Base-by-base conservation (phyloP, 257 asterid species). In the Penstemon davidsonii region DNA sequence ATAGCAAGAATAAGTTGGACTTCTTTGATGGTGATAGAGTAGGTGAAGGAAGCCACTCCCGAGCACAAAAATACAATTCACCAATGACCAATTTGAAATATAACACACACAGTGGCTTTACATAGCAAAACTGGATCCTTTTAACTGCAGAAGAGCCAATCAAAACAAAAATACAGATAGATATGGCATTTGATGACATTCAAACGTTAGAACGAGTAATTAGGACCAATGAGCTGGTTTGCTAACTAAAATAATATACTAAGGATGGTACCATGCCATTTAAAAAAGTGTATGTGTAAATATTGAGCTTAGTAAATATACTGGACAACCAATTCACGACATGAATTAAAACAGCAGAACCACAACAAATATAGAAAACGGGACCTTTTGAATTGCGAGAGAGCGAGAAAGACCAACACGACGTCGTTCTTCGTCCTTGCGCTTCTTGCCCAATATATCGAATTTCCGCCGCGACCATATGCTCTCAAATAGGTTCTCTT, bases 361-460 rank as follows among this genome's bases (percentile, higher is more conserved):
- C 68, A 67, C 50, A 36, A 71, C 39, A 38, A 54, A 25, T 3
- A 15, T 3, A 9, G 49, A 61, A 66, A 37, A 33, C 1, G 40
- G 66, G 41, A 88, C 99, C 96, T 94, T 94, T 60, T 87, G 87
- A 15, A 91, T 71, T 55, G 96, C 92, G 38, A 81, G 78, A 47
- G 99, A 91, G 64, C 97, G 96, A 46, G 97, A 86, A 45, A 78
- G 96, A 47, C 96, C 99, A 18, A 88, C 19, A n/a, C 95, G 93
- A 60, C 89, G 96, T 56, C 89, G 92, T 65, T 91, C 89, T 1
- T 84, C 97, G 3, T 93, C 97, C 78, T 91, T 91, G 5, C 87
- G 89, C 68, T 88, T 94, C 76, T 90, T 87, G 1, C 99, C 96
- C 61, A 91, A 74, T 64, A 94, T 82, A 57, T 88, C 79, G 70